Evolutionary conservation across 1,284 basidiomycete species (phyloP).

Genomic region (Microbotryomycetes sp.): DNA sequence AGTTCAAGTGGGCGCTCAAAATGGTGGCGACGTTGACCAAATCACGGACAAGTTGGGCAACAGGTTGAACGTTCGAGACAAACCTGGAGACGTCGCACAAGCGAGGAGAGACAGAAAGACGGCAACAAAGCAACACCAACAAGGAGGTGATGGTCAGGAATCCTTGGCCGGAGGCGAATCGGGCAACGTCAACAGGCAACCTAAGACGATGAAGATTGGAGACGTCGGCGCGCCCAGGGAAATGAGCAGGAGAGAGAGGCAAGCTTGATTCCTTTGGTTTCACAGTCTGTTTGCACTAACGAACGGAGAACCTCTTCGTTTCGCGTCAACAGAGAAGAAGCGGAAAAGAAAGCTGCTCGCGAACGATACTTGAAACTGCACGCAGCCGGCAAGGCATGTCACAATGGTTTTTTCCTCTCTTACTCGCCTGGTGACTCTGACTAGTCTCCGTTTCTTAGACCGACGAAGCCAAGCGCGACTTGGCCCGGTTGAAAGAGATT

Average conservation of each 20-base stretch:
- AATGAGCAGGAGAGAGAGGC: constrained; percentile 62
- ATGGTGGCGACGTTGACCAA: constrained; percentile 61
- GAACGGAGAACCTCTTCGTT: background rate
- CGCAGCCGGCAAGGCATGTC: constrained; percentile 57
- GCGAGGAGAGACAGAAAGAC: constrained; percentile 15
- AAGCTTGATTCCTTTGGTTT: constrained; percentile 26
- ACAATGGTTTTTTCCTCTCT: background rate
- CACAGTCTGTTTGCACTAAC: constrained; percentile 1
- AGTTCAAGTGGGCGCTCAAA: no score
- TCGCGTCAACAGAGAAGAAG: constrained; percentile 59
- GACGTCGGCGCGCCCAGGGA: constrained; percentile 45
- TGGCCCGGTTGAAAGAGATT: constrained; percentile 78
- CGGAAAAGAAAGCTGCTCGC: constrained; percentile 79
- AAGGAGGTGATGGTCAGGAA: no score
- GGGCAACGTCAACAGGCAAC: constrained; percentile 19
- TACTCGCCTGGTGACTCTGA: background rate
- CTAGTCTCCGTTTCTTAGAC: constrained; percentile 65
- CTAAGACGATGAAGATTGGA: constrained; percentile 12
- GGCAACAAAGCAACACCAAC: constrained; percentile 12
- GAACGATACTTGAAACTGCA: constrained; percentile 56
- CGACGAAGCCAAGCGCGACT: constrained; percentile 74
- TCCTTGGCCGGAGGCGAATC: no score
- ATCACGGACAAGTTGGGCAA: constrained; percentile 41
- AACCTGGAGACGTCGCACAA: constrained; percentile 3
- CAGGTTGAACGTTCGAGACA: constrained; percentile 21